Percentiles rank a stretch among this genome's conserved stretches.
phyloP scores from a whole-genome alignment of 805 yeast genomes.

The Hanseniaspora valbyensis region DNA sequence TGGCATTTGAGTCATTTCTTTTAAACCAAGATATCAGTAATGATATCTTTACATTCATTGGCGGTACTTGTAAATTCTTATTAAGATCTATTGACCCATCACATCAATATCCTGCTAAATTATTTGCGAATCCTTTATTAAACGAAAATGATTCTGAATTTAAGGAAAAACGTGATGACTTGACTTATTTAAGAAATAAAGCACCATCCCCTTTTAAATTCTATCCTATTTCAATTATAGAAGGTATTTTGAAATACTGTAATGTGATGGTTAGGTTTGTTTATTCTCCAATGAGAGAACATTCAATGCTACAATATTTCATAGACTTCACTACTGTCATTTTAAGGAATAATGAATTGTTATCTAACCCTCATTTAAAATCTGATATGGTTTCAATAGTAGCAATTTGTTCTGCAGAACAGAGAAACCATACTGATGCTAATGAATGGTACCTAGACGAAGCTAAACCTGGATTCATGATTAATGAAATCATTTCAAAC shows the following conservation, averaged over 20 bases:
- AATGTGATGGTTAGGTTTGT: constrained; percentile 48
- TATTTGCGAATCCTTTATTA: constrained; percentile 46
- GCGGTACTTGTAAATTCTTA: constrained; percentile 65
- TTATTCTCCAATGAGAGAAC: constrained; percentile 46
- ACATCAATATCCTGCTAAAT: constrained; percentile 48
- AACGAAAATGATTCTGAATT: constrained; percentile 40
- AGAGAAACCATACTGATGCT: constrained; percentile 21
- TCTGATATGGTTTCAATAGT: constrained; percentile 71
- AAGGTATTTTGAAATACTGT: constrained; percentile 66
- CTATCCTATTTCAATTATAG: constrained; percentile 76
- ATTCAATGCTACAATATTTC: constrained; percentile 43
- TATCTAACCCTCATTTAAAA: constrained; percentile 90
- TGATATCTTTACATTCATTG: constrained; percentile 63
- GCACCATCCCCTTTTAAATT: constrained; percentile 70
- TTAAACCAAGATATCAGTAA: constrained; percentile 45
- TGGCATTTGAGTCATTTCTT: constrained; percentile 46
- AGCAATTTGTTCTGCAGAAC: constrained; percentile 58
- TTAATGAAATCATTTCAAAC: constrained; percentile 52
- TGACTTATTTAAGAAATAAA: constrained; percentile 52
- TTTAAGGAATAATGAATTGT: constrained; percentile 70
- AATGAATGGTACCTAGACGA: constrained; percentile 19
- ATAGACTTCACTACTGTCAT: constrained; percentile 64
- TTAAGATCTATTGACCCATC: constrained; percentile 61
- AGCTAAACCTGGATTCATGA: constrained; percentile 55
- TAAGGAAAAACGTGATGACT: constrained; percentile 61